phyloP scores from a whole-genome alignment of 768 basidiomycete genomes.

The Trametes villosa region DNA sequence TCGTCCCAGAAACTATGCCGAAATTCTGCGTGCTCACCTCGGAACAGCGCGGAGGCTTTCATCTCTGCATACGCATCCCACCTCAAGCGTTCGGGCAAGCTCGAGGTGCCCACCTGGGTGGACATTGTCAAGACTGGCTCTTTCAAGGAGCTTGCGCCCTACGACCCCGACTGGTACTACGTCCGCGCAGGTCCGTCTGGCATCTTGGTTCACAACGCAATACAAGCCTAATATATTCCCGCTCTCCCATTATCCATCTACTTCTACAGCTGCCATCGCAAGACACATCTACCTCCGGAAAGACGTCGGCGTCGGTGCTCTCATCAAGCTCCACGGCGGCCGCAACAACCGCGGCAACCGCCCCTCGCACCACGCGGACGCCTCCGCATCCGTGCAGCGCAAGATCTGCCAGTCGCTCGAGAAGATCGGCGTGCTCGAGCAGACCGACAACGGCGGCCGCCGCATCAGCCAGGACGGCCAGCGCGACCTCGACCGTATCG shows the following conservation, averaged over 20 bases:
- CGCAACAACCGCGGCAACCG: constrained; percentile 96
- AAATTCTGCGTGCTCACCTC: constrained; percentile 26
- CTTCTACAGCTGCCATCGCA: constrained; percentile 80
- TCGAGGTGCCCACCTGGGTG: constrained; percentile 98
- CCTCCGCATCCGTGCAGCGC: constrained; percentile 88
- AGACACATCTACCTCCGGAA: constrained; percentile 99
- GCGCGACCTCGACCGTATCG: constrained; percentile 93
- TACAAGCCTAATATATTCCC: background rate
- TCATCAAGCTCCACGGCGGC: constrained; percentile 96
- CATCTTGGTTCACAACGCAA: background rate
- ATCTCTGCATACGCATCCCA: constrained; percentile 94
- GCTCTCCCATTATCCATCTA: background rate
- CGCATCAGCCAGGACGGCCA: constrained; percentile 97
- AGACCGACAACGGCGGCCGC: constrained; percentile 91
- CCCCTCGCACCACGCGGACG: constrained; percentile 90
- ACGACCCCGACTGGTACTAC: constrained; percentile 99
- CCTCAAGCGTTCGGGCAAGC: constrained; percentile 97
- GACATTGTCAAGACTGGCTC: constrained; percentile 98
- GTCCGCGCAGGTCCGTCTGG: constrained; percentile 86
- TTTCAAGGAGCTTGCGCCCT: constrained; percentile 98
- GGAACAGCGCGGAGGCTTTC: constrained; percentile 84
- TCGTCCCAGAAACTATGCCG: constrained; percentile 6
- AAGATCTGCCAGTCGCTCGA: constrained; percentile 96
- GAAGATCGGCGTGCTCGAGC: constrained; percentile 98
- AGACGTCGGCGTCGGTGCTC: constrained; percentile 91